Percentiles rank a stretch among this genome's conserved stretches.
phyloP scores from a whole-genome alignment of 768 basidiomycete genomes.

The Rhodotorula toruloides region DNA sequence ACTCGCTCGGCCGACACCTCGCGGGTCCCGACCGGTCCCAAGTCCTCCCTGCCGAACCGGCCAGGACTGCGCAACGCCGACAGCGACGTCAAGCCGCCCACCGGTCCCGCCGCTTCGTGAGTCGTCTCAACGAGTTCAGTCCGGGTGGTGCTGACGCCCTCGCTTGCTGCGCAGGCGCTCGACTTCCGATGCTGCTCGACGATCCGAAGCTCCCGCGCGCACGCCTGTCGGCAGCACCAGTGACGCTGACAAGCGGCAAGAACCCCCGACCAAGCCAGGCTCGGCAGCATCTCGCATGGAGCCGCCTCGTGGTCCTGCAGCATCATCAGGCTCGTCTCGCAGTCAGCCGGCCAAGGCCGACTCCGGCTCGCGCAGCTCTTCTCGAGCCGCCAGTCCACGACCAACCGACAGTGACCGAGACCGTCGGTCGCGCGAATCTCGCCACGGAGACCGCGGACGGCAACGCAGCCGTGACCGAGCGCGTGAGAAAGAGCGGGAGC shows the following conservation, averaged over 20 bases:
- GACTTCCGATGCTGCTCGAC: too few relatives aligned
- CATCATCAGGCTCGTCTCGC: too few relatives aligned
- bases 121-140: too few relatives aligned
- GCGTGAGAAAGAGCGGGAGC: slow-evolving; percentile 42
- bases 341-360: too few relatives aligned
- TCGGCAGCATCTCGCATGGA: too few relatives aligned
- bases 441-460: neutral
- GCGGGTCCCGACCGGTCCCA: slow-evolving; percentile 13
- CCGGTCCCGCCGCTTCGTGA: neutral
- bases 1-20: neutral
- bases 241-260: too few relatives aligned
- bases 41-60: slow-evolving; percentile 5
- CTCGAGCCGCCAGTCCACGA: too few relatives aligned
- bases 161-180: slow-evolving; percentile 27
- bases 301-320: too few relatives aligned
- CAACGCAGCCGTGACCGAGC: slow-evolving; percentile 9
- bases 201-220: neutral
- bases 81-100: slow-evolving; percentile 4
- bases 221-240: neutral
- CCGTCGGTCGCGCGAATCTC: too few relatives aligned
- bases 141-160: too few relatives aligned
- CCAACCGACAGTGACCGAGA: too few relatives aligned
- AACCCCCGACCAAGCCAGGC: neutral
- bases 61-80: neutral
- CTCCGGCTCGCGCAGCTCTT: too few relatives aligned